phyloP scores from a whole-genome alignment of 345 rosid species.

The Eucalyptus tenuipes region DNA sequence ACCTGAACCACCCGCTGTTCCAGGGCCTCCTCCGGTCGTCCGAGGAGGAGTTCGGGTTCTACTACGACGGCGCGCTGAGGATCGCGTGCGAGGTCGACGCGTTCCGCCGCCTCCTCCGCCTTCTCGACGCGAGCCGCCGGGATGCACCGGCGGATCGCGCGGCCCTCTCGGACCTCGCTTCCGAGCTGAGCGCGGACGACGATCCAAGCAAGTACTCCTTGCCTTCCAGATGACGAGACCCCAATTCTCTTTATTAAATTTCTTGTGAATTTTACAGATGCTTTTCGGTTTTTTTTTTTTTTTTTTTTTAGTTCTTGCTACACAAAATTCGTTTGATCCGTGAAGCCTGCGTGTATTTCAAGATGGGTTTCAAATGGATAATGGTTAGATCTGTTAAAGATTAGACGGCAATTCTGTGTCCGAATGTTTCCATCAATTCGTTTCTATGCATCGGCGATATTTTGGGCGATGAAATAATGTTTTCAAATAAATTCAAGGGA shows the following conservation, averaged over 20 bases:
- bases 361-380: neutral
- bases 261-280: neutral
- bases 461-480: neutral
- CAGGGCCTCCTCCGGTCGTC: slow-evolving; percentile 23
- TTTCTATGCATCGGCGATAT: neutral
- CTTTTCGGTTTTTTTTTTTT: neutral
- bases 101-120: slow-evolving; percentile 26
- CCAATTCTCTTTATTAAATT: neutral
- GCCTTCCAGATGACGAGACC: neutral
- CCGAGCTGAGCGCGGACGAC: neutral
- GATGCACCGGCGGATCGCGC: slow-evolving; percentile 15
- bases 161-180: slow-evolving; percentile 8
- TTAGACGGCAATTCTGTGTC: neutral
- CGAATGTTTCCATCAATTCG: neutral
- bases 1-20: slow-evolving; percentile 41
- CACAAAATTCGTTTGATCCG: neutral
- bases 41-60: slow-evolving; percentile 34
- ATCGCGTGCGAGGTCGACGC: slow-evolving; percentile 35
- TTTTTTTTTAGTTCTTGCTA: neutral
- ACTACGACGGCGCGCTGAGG: slow-evolving; percentile 37
- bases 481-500: neutral
- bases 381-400: neutral
- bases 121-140: slow-evolving; percentile 6
- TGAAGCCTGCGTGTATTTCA: neutral
- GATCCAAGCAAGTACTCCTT: neutral